A percentile compares a stretch with the other conserved stretches of the same genome.
Conservation (phyloP, 1,284 basidiomycete genomes). For the Moesziomyces parantarcticus region DNA sequence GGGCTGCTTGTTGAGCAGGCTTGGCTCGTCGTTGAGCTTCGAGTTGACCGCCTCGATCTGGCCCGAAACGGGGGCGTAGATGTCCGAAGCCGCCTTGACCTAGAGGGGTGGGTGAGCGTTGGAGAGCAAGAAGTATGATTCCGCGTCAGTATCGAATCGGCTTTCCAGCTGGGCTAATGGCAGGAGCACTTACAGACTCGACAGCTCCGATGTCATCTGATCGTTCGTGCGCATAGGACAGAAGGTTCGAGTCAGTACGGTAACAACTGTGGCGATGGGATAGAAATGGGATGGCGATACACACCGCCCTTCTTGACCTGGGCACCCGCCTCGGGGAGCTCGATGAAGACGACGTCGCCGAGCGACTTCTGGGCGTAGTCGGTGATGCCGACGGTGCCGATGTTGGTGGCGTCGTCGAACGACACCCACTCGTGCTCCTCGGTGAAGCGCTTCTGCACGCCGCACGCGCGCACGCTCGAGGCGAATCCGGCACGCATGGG, state of each 20-base stretch:
- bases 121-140: background rate
- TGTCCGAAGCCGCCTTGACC: slow-evolving; percentile 94
- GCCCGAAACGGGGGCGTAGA: slow-evolving; percentile 93
- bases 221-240: background rate
- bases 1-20: slow-evolving; percentile 88
- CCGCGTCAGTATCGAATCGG: slow-evolving; percentile 3
- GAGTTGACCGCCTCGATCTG: slow-evolving; percentile 83
- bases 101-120: background rate
- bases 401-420: slow-evolving; percentile 81
- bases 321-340: slow-evolving; percentile 81
- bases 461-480: slow-evolving; percentile 28
- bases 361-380: slow-evolving; percentile 91
- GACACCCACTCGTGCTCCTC: slow-evolving; percentile 89
- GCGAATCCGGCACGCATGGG: slow-evolving; percentile 38
- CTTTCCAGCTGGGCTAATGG: too few relatives aligned
- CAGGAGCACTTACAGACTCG: slow-evolving; percentile 76
- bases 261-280: too few relatives aligned
- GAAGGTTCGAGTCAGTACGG: background rate
- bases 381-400: slow-evolving; percentile 89
- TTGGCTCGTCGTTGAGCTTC: slow-evolving; percentile 77
- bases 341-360: slow-evolving; percentile 97
- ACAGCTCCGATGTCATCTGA: slow-evolving; percentile 92
- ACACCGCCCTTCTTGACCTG: slow-evolving; percentile 82
- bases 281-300: too few relatives aligned
- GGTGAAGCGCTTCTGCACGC: slow-evolving; percentile 71